Conservation (phyloP, 805 yeast species). For the Myxozyma kluyveri region DNA sequence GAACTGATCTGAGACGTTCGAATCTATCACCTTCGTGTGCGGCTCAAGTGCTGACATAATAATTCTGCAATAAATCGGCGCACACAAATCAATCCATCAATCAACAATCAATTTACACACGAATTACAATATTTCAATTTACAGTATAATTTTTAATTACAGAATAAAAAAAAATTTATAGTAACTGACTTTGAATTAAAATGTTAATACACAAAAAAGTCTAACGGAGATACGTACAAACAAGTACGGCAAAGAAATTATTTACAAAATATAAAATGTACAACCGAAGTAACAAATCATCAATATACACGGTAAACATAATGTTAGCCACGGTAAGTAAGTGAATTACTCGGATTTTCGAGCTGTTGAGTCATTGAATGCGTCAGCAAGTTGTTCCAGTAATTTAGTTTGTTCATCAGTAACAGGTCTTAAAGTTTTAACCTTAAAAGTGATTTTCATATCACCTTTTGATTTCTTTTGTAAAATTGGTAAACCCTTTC, state of each 20-base stretch:
- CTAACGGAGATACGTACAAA: no score
- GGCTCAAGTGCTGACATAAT: no score
- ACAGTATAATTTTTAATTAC: no score
- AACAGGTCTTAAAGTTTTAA: conserved; percentile 67
- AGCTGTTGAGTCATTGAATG: conserved; percentile 76
- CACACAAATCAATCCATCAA: not conserved
- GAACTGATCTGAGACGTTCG: not conserved
- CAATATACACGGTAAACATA: not conserved
- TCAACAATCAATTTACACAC: not conserved
- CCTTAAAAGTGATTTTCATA: conserved; percentile 68
- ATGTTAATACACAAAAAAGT: no score
- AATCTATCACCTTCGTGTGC: not conserved
- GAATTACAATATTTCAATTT: not conserved
- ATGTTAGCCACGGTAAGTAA: not conserved
- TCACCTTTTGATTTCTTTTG: conserved; percentile 59
- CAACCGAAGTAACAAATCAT: no score
- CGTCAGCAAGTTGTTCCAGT: conserved; percentile 91
- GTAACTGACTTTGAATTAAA: no score
- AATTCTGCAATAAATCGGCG: no score
- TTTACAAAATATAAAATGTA: conserved; percentile 2
- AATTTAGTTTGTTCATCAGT: conserved; percentile 84
- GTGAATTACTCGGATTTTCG: conserved; percentile 6
- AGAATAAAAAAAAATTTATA: no score
- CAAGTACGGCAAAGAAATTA: no score
- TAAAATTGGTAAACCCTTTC: conserved; percentile 78